Base-by-base conservation (phyloP, 257 asterid genomes). In the Fraxinus americana region DNA sequence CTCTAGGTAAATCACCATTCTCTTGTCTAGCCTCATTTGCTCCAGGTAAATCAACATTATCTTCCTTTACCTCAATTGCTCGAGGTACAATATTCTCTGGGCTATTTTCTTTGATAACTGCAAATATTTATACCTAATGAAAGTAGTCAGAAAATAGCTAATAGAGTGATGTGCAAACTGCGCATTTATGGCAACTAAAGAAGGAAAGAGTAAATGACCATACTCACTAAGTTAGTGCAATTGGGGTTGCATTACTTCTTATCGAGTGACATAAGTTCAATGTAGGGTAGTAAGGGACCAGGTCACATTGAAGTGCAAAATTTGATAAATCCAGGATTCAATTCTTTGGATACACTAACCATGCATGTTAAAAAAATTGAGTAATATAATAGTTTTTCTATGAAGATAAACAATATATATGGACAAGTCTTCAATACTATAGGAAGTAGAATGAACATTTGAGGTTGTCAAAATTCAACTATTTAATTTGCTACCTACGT, bases 41-140 rank as follows among this genome's bases (percentile, higher is more conserved):
- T 39, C 63, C 78, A 30, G 74, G 14, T 68, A 69, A 67, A 72
- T 36, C 72, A 41, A 36, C 83, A 48, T 69, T 8, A 21, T 8
- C 27, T 59, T 21, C 27, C 67, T 19, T 21, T 6, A 6, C 27
- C 27, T 59, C 29, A 19, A 59, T 59, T 59, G 30, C 27, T 59
- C 13, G 67, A 59, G 83, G 78, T n/a, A n/a, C n/a, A n/a, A n/a
- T n/a, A n/a, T n/a, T n/a, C n/a, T n/a, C n/a, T n/a, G n/a, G n/a
- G n/a, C 85, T 84, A 61, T 80, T 83, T 74, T 83, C 94, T 93
- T 85, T 83, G 87, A 87, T 80, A 75, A 57, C 99, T 92, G 97
- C 83, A 82, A 81, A 81, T 67, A 50, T 79, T 79, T 79, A 81
- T 29, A 80, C 52, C 63, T 81, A 79, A 75, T 67, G 79, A 78